These are phyloP conservation scores for Mytilinidion resinicola DNA, from an alignment of 495 filamentous ascomycete species.

Conservation along the genomic window DNA sequence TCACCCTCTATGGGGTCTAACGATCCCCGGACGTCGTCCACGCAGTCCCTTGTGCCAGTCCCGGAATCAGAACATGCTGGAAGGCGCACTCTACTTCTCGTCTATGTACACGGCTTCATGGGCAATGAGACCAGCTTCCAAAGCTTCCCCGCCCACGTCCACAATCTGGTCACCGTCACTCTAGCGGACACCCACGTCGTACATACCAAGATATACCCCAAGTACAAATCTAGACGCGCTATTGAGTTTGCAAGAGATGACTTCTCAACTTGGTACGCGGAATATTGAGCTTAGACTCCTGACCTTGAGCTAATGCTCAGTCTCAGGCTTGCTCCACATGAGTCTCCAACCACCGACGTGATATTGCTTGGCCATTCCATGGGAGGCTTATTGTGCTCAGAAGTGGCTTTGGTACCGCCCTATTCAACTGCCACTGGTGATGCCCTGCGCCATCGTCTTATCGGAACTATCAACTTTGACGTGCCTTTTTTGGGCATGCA, in stretches of 20 bases:
- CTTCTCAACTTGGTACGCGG: conserved; percentile 68
- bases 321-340: conserved; percentile 66
- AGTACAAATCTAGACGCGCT: conserved; percentile 74
- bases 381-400: conserved; percentile 77
- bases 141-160: conserved; percentile 81
- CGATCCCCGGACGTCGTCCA: conserved; percentile 58
- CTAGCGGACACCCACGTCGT: conserved; percentile 69
- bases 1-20: conserved; percentile 28
- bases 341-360: conserved; percentile 67
- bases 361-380: conserved; percentile 85
- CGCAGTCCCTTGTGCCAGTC: conserved; percentile 53
- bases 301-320: conserved; percentile 4
- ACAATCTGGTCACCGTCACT: conserved; percentile 63
- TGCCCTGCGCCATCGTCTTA: conserved; percentile 64
- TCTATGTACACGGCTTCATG: conserved; percentile 93
- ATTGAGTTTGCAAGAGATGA: conserved; percentile 69
- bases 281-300: not conserved
- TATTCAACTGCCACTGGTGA: conserved; percentile 19
- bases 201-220: conserved; percentile 87
- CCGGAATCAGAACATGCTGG: conserved; percentile 37
- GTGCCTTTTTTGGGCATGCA: conserved; percentile 85
- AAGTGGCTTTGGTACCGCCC: conserved; percentile 61
- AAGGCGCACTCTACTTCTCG: conserved; percentile 62
- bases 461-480: conserved; percentile 82
- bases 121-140: conserved; percentile 84